Conservation (phyloP, 345 rosid genomes). For the Passiflora organensis region DNA sequence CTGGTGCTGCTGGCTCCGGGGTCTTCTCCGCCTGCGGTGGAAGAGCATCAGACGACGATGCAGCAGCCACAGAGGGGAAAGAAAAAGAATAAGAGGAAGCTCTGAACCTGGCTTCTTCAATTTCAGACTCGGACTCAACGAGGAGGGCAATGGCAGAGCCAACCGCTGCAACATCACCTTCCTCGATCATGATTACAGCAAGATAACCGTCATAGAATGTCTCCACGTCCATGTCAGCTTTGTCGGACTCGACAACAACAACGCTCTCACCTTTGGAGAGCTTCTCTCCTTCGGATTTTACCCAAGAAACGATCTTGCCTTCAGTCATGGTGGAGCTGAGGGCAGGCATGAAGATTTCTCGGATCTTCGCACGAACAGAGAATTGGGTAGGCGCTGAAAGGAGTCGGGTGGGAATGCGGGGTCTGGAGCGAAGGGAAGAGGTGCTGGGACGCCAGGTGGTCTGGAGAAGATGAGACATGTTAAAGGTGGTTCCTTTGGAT, state of each 20-base stretch:
- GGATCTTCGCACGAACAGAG: slow-evolving; percentile 63
- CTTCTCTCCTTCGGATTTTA: slow-evolving; percentile 86
- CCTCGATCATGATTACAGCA: slow-evolving; percentile 91
- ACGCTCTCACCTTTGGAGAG: slow-evolving; percentile 88
- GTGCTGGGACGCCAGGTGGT: too few species aligned
- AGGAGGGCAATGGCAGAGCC: slow-evolving; percentile 89
- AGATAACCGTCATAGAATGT: slow-evolving; percentile 89
- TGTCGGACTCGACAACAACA: slow-evolving; percentile 91
- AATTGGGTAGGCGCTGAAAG: slow-evolving; percentile 10
- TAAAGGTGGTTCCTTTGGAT: too few species aligned
- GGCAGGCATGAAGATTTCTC: slow-evolving; percentile 99
- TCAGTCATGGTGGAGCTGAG: slow-evolving; percentile 95
- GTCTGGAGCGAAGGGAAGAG: slow-evolving; percentile 40
- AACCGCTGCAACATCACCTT: slow-evolving; percentile 84
- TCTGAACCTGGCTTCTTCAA: slow-evolving; percentile 62
- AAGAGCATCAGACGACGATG: slow-evolving; percentile 19
- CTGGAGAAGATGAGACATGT: slow-evolving; percentile 63
- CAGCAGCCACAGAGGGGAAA: slow-evolving; percentile 14
- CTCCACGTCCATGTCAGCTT: slow-evolving; percentile 99
- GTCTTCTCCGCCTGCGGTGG: not conserved
- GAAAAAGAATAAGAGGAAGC: slow-evolving; percentile 35
- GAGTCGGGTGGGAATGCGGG: too few species aligned
- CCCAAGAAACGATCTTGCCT: slow-evolving; percentile 95
- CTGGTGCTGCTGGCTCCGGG: not conserved
- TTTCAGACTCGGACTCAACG: slow-evolving; percentile 75